Conservation (phyloP, 805 yeast species). For the Priceomyces castillae region DNA sequence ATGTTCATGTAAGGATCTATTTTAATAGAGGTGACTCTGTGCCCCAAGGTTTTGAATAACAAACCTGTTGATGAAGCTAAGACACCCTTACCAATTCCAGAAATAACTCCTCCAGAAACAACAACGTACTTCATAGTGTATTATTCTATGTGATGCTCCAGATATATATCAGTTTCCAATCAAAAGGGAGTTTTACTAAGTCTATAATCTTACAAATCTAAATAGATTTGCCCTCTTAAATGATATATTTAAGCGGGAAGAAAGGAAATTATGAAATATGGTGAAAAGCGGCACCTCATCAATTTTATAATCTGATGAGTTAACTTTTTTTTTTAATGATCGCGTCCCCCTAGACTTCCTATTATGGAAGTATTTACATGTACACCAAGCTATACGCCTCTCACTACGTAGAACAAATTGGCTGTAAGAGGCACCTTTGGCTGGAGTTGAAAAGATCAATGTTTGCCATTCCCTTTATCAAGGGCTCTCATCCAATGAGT, state of each 20-base stretch:
- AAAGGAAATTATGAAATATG: constrained; percentile 15
- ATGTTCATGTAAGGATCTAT: constrained; percentile 99
- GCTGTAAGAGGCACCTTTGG: constrained; percentile 9
- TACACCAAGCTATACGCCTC: constrained; percentile 24
- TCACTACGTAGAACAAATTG: not conserved
- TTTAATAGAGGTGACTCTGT: constrained; percentile 94
- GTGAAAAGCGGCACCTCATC: not conserved
- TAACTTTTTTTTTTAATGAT: constrained; percentile 6
- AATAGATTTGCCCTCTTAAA: constrained; percentile 42
- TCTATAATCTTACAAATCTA: constrained; percentile 4
- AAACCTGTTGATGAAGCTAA: constrained; percentile 96
- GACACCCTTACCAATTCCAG: constrained; percentile 99
- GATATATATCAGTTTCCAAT: constrained; percentile 1
- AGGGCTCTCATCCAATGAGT: not conserved
- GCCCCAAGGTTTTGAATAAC: constrained; percentile 87
- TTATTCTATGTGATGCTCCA: not conserved
- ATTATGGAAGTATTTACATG: constrained; percentile 14
- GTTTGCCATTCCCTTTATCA: constrained; percentile 4
- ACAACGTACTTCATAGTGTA: constrained; percentile 91
- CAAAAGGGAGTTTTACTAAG: constrained; percentile 1
- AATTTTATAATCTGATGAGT: constrained; percentile 6
- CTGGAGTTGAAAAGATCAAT: constrained; percentile 1
- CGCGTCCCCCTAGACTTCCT: constrained; percentile 16
- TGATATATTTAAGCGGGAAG: constrained; percentile 46
- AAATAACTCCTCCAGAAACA: constrained; percentile 98